Evolutionary conservation across 768 basidiomycete genomes (phyloP), one percentile per base, ranked within the genome.

Genomic region (Suillus alpinus): DNA sequence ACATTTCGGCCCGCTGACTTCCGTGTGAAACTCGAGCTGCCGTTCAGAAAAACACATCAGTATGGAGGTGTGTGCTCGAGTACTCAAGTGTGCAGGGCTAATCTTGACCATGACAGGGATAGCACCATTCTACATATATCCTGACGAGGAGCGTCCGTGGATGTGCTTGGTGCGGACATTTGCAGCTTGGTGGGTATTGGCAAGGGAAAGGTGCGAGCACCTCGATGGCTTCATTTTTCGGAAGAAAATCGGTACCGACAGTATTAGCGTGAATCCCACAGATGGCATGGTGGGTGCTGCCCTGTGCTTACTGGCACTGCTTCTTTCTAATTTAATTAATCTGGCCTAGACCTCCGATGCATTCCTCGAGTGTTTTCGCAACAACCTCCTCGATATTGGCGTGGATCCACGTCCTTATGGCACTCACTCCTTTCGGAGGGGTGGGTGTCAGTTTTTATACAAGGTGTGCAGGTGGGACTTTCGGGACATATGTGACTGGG

Each of bases 401-500:
- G 56, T 78, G 29, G 75, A 81, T 63, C 73, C 75, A 0, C 49
- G 60, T 76, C 78, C 59, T 1, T 60, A 60, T 36, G 59, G 59
- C 1, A 60, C 59, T 16, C 59, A 60, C 18, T 79, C 78, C 0
- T 79, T 81, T 64, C 70, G 72, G 1, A 69, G 73, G 29, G 77
- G 78, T 13, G 78, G 78, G 0, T 77, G 76, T 58, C 78, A 81
- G 59, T 80, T 73, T 46, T 66, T 80, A 20, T 59, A 70, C 9
- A 62, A 62, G 3, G 59, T 66, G 6, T 62, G 66, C 1, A 67
- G 73, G 0, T 81, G 79, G 78, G 61, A 68, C 0, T 62, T 81
- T 3, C 62, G 72, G 0, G 60, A 67, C 6, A 76, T 82, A 13
- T 82, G 80, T 57, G 72, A 75, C 18, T 81, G 80, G 78, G 80